These are phyloP conservation scores for Pythium periplocum DNA, from an alignment of 352 stramenopile genomes.

Conservation along the genomic window DNA sequence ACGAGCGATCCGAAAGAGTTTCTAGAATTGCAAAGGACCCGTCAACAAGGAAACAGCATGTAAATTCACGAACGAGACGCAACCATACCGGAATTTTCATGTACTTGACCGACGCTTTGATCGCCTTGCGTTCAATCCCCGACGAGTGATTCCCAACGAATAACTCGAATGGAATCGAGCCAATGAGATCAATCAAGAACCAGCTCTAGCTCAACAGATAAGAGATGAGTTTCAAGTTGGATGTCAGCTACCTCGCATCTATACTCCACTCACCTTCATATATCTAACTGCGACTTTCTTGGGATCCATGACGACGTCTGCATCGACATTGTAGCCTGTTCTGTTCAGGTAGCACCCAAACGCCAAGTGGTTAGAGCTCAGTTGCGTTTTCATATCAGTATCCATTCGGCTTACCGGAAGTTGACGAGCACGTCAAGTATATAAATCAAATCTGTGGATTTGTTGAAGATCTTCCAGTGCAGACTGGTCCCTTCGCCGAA, in stretches of 20 bases:
- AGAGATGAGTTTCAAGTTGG: background rate
- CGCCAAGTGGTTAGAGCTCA: too few relatives aligned
- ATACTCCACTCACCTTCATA: slow-evolving; percentile 22
- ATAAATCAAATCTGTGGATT: slow-evolving; percentile 41
- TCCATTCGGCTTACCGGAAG: slow-evolving; percentile 28
- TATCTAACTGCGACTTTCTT: slow-evolving; percentile 43
- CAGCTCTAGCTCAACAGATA: slow-evolving; percentile 24
- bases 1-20: slow-evolving; percentile 55
- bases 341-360: slow-evolving; percentile 16
- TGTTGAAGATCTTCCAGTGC: slow-evolving; percentile 49
- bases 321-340: slow-evolving; percentile 51
- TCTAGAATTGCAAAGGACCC: too few relatives aligned
- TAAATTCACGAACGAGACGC: too few relatives aligned
- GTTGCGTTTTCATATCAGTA: too few relatives aligned
- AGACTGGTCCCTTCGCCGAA: slow-evolving; percentile 37
- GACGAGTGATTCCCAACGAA: slow-evolving; percentile 24
- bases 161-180: slow-evolving; percentile 48
- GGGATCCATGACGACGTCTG: slow-evolving; percentile 50
- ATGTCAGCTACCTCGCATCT: too few relatives aligned
- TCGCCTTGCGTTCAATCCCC: slow-evolving; percentile 47
- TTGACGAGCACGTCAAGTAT: slow-evolving; percentile 46
- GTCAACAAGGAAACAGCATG: too few relatives aligned
- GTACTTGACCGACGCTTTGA: slow-evolving; percentile 63
- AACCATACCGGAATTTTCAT: slow-evolving; percentile 44
- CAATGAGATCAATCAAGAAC: slow-evolving; percentile 49